A percentile compares a stretch with the other conserved stretches of the same genome.
Conservation (phyloP, 352 stramenopile genomes). For the Phytopythium vexans region DNA sequence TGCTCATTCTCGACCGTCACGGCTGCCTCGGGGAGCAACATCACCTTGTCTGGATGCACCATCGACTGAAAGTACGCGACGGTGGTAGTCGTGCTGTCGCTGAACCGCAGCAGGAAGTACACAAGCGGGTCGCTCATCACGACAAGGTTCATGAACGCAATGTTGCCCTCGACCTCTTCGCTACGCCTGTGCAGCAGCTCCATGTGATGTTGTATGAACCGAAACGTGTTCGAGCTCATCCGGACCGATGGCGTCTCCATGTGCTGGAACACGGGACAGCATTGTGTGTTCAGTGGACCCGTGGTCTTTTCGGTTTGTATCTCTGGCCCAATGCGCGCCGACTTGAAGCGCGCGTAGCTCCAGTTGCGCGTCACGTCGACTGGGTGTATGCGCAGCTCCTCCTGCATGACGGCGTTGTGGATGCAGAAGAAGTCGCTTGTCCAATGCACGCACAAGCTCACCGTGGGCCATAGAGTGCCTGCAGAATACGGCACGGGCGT, state of each 20-base stretch:
- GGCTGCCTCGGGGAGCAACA: neutral
- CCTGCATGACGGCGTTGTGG: slow-evolving; percentile 3
- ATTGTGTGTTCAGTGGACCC: no score
- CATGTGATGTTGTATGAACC: slow-evolving; percentile 28
- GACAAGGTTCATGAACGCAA: slow-evolving; percentile 36
- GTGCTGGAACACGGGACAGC: neutral
- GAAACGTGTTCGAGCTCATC: slow-evolving; percentile 8
- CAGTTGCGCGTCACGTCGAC: no score
- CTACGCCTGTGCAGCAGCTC: slow-evolving; percentile 15
- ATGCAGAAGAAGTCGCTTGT: slow-evolving; percentile 33
- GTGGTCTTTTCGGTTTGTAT: neutral
- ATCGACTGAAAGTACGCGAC: slow-evolving; percentile 2
- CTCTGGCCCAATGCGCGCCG: neutral
- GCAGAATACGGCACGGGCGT: slow-evolving; percentile 31
- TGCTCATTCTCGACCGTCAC: slow-evolving; percentile 3
- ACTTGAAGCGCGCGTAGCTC: neutral
- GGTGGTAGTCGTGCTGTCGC: neutral
- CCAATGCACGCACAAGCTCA: slow-evolving; percentile 30
- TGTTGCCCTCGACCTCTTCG: slow-evolving; percentile 20
- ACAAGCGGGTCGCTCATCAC: slow-evolving; percentile 39
- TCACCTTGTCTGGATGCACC: neutral
- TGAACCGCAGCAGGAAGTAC: slow-evolving; percentile 8
- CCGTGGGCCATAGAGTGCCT: slow-evolving; percentile 18
- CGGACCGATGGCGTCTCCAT: neutral
- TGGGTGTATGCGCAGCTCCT: neutral